phyloP scores from a whole-genome alignment of 257 asterid genomes.

The Anisodus acutangulus region DNA sequence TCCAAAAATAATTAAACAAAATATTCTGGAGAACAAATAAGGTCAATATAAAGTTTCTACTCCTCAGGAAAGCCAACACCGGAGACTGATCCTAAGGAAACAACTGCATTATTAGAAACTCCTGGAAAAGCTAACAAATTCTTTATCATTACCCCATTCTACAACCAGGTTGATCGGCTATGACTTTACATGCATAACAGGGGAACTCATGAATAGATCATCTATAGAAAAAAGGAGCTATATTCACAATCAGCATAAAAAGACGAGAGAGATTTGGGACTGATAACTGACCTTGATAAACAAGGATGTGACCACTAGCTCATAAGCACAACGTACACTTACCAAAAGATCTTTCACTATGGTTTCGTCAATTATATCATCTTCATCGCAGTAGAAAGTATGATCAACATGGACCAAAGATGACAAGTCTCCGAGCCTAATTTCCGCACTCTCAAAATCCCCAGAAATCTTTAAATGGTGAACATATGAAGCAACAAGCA shows the following conservation, averaged over 20 bases:
- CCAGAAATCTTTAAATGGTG: background rate
- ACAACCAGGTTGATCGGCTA: too few relatives aligned
- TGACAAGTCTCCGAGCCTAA: background rate
- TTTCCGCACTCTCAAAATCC: background rate
- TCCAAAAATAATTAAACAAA: background rate
- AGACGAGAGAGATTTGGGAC: background rate
- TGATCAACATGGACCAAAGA: background rate
- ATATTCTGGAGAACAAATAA: background rate
- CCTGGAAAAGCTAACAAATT: conserved; percentile 19
- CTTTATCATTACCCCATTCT: background rate
- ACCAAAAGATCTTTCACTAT: background rate
- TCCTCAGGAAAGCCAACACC: conserved; percentile 4
- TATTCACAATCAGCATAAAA: background rate
- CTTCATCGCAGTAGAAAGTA: background rate
- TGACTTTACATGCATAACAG: too few relatives aligned
- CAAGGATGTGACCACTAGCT: background rate
- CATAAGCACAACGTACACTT: background rate
- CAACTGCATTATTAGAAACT: conserved; percentile 13
- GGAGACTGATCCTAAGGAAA: background rate
- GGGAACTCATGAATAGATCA: background rate
- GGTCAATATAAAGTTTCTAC: background rate
- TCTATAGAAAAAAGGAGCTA: background rate
- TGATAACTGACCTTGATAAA: background rate
- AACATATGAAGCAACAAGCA: background rate
- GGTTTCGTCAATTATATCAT: background rate